Conservation (phyloP, 2,329 filamentous ascomycete genomes). For the Colletotrichum tofieldiae region DNA sequence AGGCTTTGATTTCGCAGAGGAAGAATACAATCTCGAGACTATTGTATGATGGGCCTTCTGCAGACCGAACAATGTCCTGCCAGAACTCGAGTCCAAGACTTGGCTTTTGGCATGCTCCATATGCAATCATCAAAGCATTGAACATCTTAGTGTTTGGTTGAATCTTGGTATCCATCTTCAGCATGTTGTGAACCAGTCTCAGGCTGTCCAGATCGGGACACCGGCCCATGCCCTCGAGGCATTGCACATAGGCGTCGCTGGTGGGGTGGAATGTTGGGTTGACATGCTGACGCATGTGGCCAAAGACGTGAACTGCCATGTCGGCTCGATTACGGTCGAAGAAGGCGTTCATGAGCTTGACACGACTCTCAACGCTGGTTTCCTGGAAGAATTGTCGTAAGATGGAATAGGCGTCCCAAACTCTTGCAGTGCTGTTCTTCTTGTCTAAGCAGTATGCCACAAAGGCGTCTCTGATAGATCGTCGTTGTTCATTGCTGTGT, state of each 20-base stretch:
- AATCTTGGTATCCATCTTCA: slow-evolving; percentile 91
- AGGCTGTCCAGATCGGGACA: slow-evolving; percentile 68
- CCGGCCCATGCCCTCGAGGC: slow-evolving; percentile 82
- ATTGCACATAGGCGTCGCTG: slow-evolving; percentile 81
- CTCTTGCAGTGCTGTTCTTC: slow-evolving; percentile 73
- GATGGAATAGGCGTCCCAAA: slow-evolving; percentile 78
- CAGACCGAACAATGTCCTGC: slow-evolving; percentile 84
- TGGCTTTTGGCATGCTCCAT: slow-evolving; percentile 78
- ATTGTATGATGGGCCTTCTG: slow-evolving; percentile 88
- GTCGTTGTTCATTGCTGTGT: slow-evolving; percentile 79
- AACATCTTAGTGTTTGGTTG: slow-evolving; percentile 82
- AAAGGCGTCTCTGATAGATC: slow-evolving; percentile 76
- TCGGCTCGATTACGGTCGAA: slow-evolving; percentile 84
- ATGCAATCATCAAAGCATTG: slow-evolving; percentile 91
- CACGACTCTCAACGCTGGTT: slow-evolving; percentile 76
- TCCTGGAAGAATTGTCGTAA: slow-evolving; percentile 76
- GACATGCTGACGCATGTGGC: slow-evolving; percentile 89
- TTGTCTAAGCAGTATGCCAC: slow-evolving; percentile 77
- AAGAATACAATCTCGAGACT: slow-evolving; percentile 87
- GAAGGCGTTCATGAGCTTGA: slow-evolving; percentile 85
- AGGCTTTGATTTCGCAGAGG: slow-evolving; percentile 77
- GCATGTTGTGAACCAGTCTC: slow-evolving; percentile 88
- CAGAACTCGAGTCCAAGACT: slow-evolving; percentile 83
- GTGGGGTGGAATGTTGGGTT: slow-evolving; percentile 76
- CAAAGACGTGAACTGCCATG: slow-evolving; percentile 89